Evolutionary conservation across 805 yeast species (phyloP), one percentile per base, ranked within the genome.

Genomic region (Suhomyces tanzawaensis): DNA sequence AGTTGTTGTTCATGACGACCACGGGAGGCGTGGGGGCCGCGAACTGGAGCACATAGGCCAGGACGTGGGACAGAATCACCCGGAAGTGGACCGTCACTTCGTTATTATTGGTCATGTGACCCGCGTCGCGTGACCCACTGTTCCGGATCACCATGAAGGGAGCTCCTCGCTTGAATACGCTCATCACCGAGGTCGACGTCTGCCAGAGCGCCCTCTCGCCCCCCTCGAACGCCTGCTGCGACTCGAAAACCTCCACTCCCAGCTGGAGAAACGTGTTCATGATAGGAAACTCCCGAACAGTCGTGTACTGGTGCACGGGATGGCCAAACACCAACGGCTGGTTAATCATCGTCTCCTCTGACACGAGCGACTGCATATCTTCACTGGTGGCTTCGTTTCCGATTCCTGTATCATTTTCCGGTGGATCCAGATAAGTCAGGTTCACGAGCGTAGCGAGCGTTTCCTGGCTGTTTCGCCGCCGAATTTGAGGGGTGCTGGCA

Each of bases 41-140:
- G 18, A 40, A 45, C 15, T 32, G 33, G 29, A 63, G 38, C 12
- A 58, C 51, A 39, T 60, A 60, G 37, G 61, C 54, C 17, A 65
- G 48, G 13, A 61, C 40, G 34, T 61, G 58, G 31, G 49, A 58
- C 11, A 51, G 51, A 21, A 58, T 41, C 7, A 59, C 48, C 39
- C 54, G 55, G 48, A 57, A 60, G 36, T 56, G 60, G 13, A 60
- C 63, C 26, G 49, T 53, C 32, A 48, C 48, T 27, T 55, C 62
- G n/a, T n/a, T n/a, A n/a, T n/a, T n/a, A 21, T 21, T 21, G 24
- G 24, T 7, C 11, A 21, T 21, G 11, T 21, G 9, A 21, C 11
- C 24, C 5, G 27, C n/a, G 7, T 24, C 13, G 7, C 9, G 24
- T 7, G 24, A 21, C 13, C n/a, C n/a, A 5, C 13, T 6, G 3